Base-by-base conservation (phyloP, 163 green algal genomes). In the Scenedesmus sp. region DNA sequence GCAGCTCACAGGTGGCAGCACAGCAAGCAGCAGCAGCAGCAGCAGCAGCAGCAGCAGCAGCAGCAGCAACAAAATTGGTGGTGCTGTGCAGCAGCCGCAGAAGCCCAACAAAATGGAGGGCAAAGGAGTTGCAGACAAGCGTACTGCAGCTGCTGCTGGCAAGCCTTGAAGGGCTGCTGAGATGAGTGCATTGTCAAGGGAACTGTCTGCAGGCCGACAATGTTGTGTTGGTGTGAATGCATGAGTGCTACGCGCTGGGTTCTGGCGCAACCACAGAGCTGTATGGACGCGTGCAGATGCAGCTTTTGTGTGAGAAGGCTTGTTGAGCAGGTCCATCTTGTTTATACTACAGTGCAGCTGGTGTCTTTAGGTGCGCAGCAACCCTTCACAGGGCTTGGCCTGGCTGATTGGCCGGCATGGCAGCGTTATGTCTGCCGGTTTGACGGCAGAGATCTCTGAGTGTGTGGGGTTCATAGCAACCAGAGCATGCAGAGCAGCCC, bases 1-100 rank as follows among this genome's bases (percentile, higher is more conserved):
- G 24, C 37, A 85, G 89, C 68, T 93, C n/a, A 85, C 70, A 3
- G 89, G 89, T 0, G 88, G 88, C n/a, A 49, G 44, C 16, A 15
- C 49, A 86, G 81, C 81, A 79, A 80, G 70, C 72, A 81, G 72
- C 72, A 81, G 72, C 72, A 81, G 72, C 37, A 46, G 35, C 12
- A 30, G 49, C 49, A 16, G 72, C 37, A 35, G 37, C 33, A 80
- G 70, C 70, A 80, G n/a, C 70, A 13, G 70, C 72, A 81, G 72
- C 26, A n/a, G 1, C 33, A n/a, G n/a, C n/a, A n/a, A n/a, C n/a
- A n/a, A n/a, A n/a, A n/a, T 16, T 81, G 35, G 37, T 15, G 15
- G 72, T 30, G 20, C 35, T 81, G 72, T 35, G 37, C 33, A 80
- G 70, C 70, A 80, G n/a, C 70, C 10, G 70, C 72, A 81, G 72